Percentiles rank a stretch among this genome's conserved stretches.
Evolutionary conservation across 139 green algal species (phyloP).

Genomic region (Dunaliella primolecta): DNA sequence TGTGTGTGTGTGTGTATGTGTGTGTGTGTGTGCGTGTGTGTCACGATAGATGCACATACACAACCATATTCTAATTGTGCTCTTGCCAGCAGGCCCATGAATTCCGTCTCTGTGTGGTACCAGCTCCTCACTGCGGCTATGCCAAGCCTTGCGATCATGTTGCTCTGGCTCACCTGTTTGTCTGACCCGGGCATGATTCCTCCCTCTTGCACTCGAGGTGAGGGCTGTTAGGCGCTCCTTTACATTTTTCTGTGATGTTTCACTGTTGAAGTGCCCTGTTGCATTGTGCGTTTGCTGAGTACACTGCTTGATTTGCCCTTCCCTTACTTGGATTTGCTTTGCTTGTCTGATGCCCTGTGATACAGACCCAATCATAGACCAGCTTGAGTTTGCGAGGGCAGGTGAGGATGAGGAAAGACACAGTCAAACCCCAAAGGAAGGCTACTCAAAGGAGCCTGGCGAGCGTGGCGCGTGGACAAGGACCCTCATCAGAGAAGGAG

Average conservation of each 20-base stretch:
- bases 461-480: neutral
- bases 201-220: neutral
- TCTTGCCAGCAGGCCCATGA: neutral
- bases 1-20: too few species aligned
- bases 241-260: neutral
- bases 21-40: neutral
- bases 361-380: neutral
- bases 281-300: neutral
- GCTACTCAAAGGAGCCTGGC: neutral
- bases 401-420: neutral
- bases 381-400: neutral
- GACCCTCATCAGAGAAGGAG: neutral
- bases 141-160: neutral
- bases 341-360: too few species aligned
- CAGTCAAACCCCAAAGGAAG: neutral
- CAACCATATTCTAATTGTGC: neutral
- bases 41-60: too few species aligned
- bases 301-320: neutral
- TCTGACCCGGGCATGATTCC: neutral
- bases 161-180: neutral
- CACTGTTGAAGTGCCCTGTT: neutral
- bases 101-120: neutral
- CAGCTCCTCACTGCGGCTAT: neutral
- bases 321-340: too few species aligned
- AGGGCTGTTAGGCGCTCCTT: neutral